Percentiles rank a stretch among this genome's conserved stretches.
Conservation (phyloP, 805 yeast species). For the Lipomyces kockii region DNA sequence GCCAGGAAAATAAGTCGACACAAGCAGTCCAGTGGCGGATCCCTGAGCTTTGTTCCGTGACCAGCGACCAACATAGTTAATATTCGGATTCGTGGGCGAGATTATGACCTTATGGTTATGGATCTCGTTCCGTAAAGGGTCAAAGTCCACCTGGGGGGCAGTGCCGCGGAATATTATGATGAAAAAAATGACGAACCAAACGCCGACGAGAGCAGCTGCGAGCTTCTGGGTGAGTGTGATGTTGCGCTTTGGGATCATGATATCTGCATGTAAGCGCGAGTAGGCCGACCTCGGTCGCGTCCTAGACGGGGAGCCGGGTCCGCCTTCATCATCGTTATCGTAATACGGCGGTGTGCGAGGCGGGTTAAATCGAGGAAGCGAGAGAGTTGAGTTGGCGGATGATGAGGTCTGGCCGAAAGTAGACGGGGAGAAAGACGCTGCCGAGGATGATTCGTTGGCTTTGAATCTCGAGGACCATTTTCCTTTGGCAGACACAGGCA, state of each 20-base stretch:
- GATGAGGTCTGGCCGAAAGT: constrained; percentile 4
- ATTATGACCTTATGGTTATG: constrained; percentile 14
- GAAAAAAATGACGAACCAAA: constrained; percentile 30
- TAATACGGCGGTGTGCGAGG: neutral
- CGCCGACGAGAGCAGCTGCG: constrained; percentile 26
- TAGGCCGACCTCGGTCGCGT: neutral
- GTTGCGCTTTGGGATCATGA: constrained; percentile 10
- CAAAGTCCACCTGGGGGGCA: constrained; percentile 19
- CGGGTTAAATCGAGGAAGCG: constrained; percentile 7
- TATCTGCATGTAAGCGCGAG: constrained; percentile 1
- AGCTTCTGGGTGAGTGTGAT: constrained; percentile 18
- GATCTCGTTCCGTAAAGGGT: constrained; percentile 29
- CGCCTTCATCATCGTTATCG: neutral
- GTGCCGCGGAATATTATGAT: constrained; percentile 12
- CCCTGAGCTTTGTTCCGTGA: constrained; percentile 34
- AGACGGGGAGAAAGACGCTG: neutral
- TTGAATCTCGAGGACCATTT: constrained; percentile 24
- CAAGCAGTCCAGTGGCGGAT: constrained; percentile 27
- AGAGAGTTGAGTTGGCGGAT: neutral
- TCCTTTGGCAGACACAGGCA: constrained; percentile 23
- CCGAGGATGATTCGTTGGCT: constrained; percentile 6
- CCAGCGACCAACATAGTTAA: constrained; percentile 33
- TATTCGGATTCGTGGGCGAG: constrained; percentile 21
- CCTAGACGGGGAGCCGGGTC: neutral
- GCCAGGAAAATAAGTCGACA: constrained; percentile 29